Evolutionary conservation across 129 eudicot species (phyloP), one percentile per base, ranked within the genome.

Genomic region (Flaveria linearis): DNA sequence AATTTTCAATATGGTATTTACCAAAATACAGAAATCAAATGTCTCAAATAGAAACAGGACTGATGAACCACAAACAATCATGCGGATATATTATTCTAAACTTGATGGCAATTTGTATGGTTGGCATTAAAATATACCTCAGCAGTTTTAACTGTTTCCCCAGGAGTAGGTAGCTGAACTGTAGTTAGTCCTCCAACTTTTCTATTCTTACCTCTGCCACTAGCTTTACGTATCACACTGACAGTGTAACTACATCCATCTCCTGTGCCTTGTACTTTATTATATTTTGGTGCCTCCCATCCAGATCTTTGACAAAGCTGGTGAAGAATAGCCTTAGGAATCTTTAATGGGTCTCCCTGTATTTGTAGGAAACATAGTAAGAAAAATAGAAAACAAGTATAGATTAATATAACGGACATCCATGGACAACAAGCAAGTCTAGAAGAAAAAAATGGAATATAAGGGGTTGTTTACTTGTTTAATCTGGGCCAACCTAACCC

Each of bases 231-330:
- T 81, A 94, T 74, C 69, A 94, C 85, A 66, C 93, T 94, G 23
- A 94, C 88, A 57, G 91, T 82, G 82, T 94, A 94, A 64, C 85
- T 83, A 64, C 84, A 72, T 76, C 79, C 78, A 53, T 82, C 78
- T 67, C 86, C 86, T 81, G 70, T 87, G 36, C 79, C 84, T 80
- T 65, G 83, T 64, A 85, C 82, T 78, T 89, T 94, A 81, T 70
- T 83, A 87, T 86, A 94, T 76, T 91, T 94, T 73, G 98, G 98
- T 62, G 98, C 91, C 66, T 87, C 98, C 98, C 98, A 94, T 22
- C 97, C 98, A 62, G 85, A 91, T 87, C 78, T 91, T 86, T 88
- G 97, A 80, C 98, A 94, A 78, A 94, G 83, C 72, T 87, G 98
- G 36, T 94, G 98, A 75, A 94, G 90, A 78, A 89, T 80, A 43